Evolutionary conservation across 2,329 filamentous ascomycete genomes (phyloP).

Genomic region (Meredithiella fracta): DNA sequence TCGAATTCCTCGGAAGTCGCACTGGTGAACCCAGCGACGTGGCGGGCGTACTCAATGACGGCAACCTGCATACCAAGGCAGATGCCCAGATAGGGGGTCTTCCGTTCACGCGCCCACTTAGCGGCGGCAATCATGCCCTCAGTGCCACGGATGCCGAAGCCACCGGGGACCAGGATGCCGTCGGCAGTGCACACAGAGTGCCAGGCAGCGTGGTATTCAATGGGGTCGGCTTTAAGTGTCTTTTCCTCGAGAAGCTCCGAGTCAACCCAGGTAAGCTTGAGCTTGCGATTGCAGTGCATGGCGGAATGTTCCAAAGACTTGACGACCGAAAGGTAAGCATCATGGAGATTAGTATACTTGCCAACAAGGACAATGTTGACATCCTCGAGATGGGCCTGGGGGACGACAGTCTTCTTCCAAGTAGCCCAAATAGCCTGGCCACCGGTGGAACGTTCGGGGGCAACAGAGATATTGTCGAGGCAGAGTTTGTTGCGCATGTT

Average conservation of each 20-base stretch:
- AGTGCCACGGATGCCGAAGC: slow-evolving; percentile 66
- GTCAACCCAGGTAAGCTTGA: slow-evolving; percentile 74
- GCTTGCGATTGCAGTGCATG: slow-evolving; percentile 67
- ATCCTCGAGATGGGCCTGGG: slow-evolving; percentile 47
- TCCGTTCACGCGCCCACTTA: slow-evolving; percentile 72
- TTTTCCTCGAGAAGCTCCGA: slow-evolving; percentile 63
- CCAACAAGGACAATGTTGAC: slow-evolving; percentile 79
- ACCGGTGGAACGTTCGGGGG: slow-evolving; percentile 38
- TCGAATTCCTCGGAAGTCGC: slow-evolving; percentile 42
- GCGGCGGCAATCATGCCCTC: slow-evolving; percentile 81
- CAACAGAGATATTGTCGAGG: slow-evolving; percentile 40
- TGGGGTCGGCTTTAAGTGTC: slow-evolving; percentile 44
- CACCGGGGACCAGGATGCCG: slow-evolving; percentile 51
- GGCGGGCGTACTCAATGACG: slow-evolving; percentile 73
- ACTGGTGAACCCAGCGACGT: slow-evolving; percentile 46
- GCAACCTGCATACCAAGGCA: slow-evolving; percentile 89
- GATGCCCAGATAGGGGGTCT: slow-evolving; percentile 71
- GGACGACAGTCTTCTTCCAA: slow-evolving; percentile 58
- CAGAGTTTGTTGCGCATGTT: slow-evolving; percentile 50
- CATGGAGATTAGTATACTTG: slow-evolving; percentile 74
- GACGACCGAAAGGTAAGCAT: slow-evolving; percentile 69
- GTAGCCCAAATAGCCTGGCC: slow-evolving; percentile 58
- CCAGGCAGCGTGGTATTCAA: slow-evolving; percentile 75
- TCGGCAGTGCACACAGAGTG: slow-evolving; percentile 54
- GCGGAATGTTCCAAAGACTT: slow-evolving; percentile 84